Conservation (phyloP, 2,329 filamentous ascomycete genomes). For the Corniculantispora saksenae region DNA sequence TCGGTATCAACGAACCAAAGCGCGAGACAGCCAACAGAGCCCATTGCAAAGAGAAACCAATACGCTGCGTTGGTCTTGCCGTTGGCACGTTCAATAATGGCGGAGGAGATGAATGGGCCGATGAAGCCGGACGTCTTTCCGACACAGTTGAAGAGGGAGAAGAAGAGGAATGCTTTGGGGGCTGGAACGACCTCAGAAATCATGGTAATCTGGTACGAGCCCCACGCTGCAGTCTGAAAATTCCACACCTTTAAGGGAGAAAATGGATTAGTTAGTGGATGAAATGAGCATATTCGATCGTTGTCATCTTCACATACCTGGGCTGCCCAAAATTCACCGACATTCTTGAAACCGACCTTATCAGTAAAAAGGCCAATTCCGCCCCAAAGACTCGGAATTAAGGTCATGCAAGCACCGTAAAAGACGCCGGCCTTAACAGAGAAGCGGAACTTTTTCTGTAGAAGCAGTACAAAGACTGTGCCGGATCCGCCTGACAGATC, state of each 20-base stretch:
- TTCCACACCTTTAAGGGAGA: conserved; percentile 22
- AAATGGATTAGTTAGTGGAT: too few species aligned
- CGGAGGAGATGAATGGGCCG: conserved; percentile 27
- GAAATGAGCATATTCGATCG: too few species aligned
- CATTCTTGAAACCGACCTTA: conserved; percentile 24
- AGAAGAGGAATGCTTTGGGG: conserved; percentile 27
- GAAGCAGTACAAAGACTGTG: conserved; percentile 22
- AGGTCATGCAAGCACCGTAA: conserved; percentile 25
- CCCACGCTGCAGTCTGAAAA: conserved; percentile 23
- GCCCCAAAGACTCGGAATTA: conserved; percentile 24
- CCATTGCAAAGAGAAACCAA: conserved; percentile 26
- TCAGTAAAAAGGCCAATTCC: conserved; percentile 25
- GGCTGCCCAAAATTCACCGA: conserved; percentile 25
- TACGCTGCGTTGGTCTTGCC: conserved; percentile 23
- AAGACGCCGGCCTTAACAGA: conserved; percentile 27
- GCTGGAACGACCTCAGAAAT: conserved; percentile 27
- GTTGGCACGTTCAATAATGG: conserved; percentile 24
- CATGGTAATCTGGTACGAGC: conserved; percentile 26
- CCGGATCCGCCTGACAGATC: conserved; percentile 24
- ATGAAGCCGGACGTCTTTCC: conserved; percentile 29
- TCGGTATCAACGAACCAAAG: conserved; percentile 27
- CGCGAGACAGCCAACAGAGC: conserved; percentile 20
- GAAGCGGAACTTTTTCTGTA: conserved; percentile 26
- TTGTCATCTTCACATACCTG: not conserved
- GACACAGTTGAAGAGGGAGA: conserved; percentile 26